Evolutionary conservation across 306 rosid species (phyloP).

Genomic region (Lathyrus aphaca): DNA sequence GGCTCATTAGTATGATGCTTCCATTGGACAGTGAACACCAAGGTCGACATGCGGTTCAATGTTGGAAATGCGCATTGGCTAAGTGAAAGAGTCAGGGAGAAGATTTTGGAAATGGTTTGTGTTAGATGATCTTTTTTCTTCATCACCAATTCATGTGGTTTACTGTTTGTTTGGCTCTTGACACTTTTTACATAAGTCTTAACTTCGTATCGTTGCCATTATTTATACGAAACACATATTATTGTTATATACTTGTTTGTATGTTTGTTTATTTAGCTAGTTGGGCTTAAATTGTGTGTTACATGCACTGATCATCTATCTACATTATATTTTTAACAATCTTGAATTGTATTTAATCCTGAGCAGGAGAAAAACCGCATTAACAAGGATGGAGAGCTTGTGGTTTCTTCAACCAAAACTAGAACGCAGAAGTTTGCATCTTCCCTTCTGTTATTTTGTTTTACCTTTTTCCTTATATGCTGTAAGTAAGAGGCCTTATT

Average conservation of each 20-base stretch:
- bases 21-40: conserved; percentile 74
- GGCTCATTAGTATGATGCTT: background rate
- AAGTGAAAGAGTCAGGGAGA: conserved; percentile 78
- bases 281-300: background rate
- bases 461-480: conserved; percentile 22
- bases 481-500: conserved; percentile 39
- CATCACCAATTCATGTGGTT: background rate
- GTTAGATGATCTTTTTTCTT: background rate
- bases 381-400: conserved; percentile 94
- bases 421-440: conserved; percentile 83
- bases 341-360: conserved; percentile 41
- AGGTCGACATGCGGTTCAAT: conserved; percentile 99
- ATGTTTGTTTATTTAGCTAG: background rate
- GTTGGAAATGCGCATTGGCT: conserved; percentile 80
- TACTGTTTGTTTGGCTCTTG: conserved; percentile 18
- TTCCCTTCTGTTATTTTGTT: conserved; percentile 34
- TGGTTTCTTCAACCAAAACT: conserved; percentile 91
- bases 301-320: conserved; percentile 24
- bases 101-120: conserved; percentile 77
- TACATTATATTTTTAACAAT: conserved; percentile 25
- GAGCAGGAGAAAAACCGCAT: conserved; percentile 91
- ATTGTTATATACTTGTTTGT: background rate
- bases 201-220: background rate
- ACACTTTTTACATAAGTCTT: background rate
- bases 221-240: background rate